These are phyloP conservation scores for Pezicula carpinea DNA, from an alignment of 2,329 filamentous ascomycete genomes.

Conservation along the genomic window DNA sequence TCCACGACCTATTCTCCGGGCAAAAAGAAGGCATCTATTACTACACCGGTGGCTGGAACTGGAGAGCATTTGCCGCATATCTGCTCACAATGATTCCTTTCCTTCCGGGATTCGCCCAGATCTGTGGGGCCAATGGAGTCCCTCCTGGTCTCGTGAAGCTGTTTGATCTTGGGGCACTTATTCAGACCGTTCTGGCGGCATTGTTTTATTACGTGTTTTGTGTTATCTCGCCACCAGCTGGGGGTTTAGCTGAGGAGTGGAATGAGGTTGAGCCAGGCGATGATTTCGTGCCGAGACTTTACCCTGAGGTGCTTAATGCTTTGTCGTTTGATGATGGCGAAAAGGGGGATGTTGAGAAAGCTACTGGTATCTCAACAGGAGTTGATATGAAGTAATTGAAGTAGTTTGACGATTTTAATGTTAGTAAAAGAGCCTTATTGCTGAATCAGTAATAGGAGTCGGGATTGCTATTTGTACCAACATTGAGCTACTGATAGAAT, in stretches of 20 bases:
- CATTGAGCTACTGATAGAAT: too few species aligned
- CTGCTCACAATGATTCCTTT: neutral
- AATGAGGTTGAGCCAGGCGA: neutral
- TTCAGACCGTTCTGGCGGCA: neutral
- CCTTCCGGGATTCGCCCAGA: slow-evolving; percentile 13
- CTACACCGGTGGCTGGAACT: neutral
- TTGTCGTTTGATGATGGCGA: too few species aligned
- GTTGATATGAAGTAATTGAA: too few species aligned
- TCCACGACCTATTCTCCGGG: neutral
- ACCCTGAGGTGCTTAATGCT: too few species aligned
- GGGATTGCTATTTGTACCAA: too few species aligned
- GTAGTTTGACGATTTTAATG: too few species aligned
- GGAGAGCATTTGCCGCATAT: neutral
- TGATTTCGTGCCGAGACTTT: neutral
- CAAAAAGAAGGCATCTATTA: neutral
- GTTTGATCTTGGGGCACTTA: neutral
- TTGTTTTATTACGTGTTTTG: neutral
- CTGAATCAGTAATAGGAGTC: too few species aligned
- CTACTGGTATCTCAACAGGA: too few species aligned
- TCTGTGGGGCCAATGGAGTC: neutral
- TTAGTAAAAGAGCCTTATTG: too few species aligned
- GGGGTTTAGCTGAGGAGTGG: neutral
- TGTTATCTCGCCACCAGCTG: neutral
- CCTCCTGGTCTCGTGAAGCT: neutral
- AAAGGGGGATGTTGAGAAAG: too few species aligned